Conservation (phyloP, 805 yeast genomes). For the Torulaspora gathmanii region DNA sequence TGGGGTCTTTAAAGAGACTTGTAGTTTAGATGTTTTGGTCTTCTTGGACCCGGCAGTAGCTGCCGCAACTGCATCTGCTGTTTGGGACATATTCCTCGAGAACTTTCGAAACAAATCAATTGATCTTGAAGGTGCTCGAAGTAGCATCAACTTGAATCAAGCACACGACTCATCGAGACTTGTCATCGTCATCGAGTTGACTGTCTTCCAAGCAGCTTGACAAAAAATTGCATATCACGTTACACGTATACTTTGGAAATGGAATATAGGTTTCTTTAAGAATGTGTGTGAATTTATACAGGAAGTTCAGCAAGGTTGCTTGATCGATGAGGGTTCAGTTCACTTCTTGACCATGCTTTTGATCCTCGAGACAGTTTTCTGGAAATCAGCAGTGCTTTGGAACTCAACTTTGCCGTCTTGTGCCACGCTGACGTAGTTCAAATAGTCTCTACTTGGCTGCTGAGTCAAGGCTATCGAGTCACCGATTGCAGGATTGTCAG, state of each 20-base stretch:
- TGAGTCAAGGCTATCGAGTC: constrained; percentile 7
- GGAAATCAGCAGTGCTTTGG: constrained; percentile 22
- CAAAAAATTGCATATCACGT: constrained; percentile 13
- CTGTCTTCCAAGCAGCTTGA: neutral
- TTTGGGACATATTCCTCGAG: constrained; percentile 18
- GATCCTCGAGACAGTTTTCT: constrained; percentile 9
- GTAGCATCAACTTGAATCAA: constrained; percentile 6
- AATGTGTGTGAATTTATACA: constrained; percentile 1
- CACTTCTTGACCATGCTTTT: constrained; percentile 7
- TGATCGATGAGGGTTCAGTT: neutral
- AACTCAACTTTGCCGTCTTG: constrained; percentile 22
- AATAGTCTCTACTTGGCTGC: constrained; percentile 16
- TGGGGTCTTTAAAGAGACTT: constrained; percentile 85
- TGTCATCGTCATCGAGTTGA: neutral
- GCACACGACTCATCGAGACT: neutral
- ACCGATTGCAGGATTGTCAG: constrained; percentile 1
- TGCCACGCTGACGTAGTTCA: constrained; percentile 25
- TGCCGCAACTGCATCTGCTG: constrained; percentile 7
- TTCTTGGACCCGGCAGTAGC: constrained; percentile 18
- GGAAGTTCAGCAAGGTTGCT: neutral
- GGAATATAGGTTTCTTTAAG: constrained; percentile 1
- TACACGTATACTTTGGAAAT: constrained; percentile 5
- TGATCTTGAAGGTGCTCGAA: constrained; percentile 6
- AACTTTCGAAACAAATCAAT: constrained; percentile 2
- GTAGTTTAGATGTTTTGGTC: constrained; percentile 45